Evolutionary conservation across 2,329 filamentous ascomycete genomes (phyloP), one percentile per base, ranked within the genome.

Genomic region (Uncinocarpus reesii): DNA sequence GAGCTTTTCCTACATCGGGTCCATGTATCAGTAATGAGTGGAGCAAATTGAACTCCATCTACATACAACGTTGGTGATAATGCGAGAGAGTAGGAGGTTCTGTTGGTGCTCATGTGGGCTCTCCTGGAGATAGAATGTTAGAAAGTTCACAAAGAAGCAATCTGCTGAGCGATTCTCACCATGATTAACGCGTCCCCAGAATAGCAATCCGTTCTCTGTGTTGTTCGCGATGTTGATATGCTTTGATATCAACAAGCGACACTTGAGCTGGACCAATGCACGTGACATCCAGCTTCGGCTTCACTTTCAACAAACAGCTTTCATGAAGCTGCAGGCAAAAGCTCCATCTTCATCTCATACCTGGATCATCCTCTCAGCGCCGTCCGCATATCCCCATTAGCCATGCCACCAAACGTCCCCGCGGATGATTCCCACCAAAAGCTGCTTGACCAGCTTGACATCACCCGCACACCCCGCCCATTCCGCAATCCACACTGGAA

Each of bases 31-130:
- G 37, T 20, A 10, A 21, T 26, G 37, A 43, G 28, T n/a, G 11
- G 28, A 24, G 24, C 26, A 32, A 15, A 20, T 20, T 42, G 10
- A 15, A 15, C n/a, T 26, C 15, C 35, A 16, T 4, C 20, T 42
- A 73, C 86, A 63, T 77, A 96, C 90, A 62, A 96, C 89, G 62
- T 98, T 98, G 63, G 83, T 92, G 70, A 95, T 94, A 70, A 98
- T 95, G 53, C 92, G 86, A 18, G 87, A 92, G 38, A 96, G 78
- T 59, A 98, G 76, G 46, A 95, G 75, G 61, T 84, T 93, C 74
- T 98, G 90, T 73, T 96, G 92, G 59, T 96, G 89, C 65, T 96
- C 92, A 63, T 98, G 92, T 32, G 92, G 92, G 60, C 86, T 95
- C 68, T 98, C 92, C 90, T 81, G 47, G 3, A 31, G 16, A n/a